Percentiles rank a stretch among this genome's conserved stretches.
phyloP scores from a whole-genome alignment of 1,284 basidiomycete genomes.

The Trametes sp. region DNA sequence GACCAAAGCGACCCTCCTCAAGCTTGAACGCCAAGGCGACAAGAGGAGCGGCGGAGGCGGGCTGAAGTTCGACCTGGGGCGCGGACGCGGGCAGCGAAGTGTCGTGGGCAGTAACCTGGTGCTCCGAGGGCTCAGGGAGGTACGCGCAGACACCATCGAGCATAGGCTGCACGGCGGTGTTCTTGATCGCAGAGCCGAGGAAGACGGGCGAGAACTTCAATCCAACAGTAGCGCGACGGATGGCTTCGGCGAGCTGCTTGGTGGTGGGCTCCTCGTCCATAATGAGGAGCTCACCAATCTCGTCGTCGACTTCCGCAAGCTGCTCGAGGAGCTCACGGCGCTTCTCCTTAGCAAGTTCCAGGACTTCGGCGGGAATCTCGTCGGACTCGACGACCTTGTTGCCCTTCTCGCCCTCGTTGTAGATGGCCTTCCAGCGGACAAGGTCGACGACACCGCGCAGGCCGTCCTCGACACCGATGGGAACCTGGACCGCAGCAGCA shows the following conservation, averaged over 20 bases:
- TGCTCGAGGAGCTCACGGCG: conserved; percentile 93
- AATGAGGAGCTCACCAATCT: conserved; percentile 91
- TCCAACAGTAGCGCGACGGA: conserved; percentile 88
- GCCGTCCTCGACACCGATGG: conserved; percentile 92
- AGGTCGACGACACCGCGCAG: conserved; percentile 94
- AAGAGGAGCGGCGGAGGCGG: conserved; percentile 86
- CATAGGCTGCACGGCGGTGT: conserved; percentile 94
- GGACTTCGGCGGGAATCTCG: conserved; percentile 85
- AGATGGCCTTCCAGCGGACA: conserved; percentile 94
- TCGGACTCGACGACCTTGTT: conserved; percentile 85
- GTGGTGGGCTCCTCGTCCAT: conserved; percentile 83
- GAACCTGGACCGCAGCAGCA: conserved; percentile 96
- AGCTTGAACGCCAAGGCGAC: conserved; percentile 98
- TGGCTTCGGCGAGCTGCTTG: conserved; percentile 82
- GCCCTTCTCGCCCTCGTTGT: conserved; percentile 95
- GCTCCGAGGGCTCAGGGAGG: conserved; percentile 90
- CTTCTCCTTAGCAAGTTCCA: conserved; percentile 82
- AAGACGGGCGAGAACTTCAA: conserved; percentile 98
- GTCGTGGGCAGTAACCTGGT: conserved; percentile 85
- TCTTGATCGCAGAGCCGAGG: conserved; percentile 97
- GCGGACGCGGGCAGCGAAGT: conserved; percentile 71
- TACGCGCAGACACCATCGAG: conserved; percentile 97
- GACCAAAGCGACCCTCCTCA: conserved; percentile 97
- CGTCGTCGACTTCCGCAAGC: conserved; percentile 96
- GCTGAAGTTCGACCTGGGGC: conserved; percentile 77